Evolutionary conservation across 2,329 filamentous ascomycete genomes (phyloP).

Genomic region (Myriosclerotinia curreyana): DNA sequence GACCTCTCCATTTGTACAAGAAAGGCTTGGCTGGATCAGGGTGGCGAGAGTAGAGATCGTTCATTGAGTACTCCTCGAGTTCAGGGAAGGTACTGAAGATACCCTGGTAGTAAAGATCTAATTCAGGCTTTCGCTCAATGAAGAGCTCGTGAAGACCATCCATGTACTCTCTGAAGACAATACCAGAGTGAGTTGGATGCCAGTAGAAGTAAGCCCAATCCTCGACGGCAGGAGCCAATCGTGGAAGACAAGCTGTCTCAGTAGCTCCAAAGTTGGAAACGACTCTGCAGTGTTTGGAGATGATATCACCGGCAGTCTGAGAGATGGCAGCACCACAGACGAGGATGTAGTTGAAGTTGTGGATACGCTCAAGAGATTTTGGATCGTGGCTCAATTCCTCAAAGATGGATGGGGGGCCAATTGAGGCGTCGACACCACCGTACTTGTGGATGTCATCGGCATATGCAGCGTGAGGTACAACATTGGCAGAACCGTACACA

Average conservation of each 20-base stretch:
- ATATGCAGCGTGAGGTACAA: slow-evolving; percentile 31
- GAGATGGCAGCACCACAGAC: slow-evolving; percentile 32
- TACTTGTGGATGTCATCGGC: slow-evolving; percentile 33
- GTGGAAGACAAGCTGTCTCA: slow-evolving; percentile 28
- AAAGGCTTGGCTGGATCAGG: slow-evolving; percentile 26
- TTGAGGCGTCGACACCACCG: slow-evolving; percentile 30
- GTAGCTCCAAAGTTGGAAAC: slow-evolving; percentile 31
- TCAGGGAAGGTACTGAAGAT: slow-evolving; percentile 28
- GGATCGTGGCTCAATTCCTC: slow-evolving; percentile 29
- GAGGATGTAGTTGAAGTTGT: slow-evolving; percentile 28
- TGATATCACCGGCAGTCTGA: slow-evolving; percentile 24
- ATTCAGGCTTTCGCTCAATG: slow-evolving; percentile 22
- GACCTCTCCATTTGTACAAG: slow-evolving; percentile 25
- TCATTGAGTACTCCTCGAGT: slow-evolving; percentile 26
- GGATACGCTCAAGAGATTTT: slow-evolving; percentile 28
- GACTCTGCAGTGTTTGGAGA: slow-evolving; percentile 27
- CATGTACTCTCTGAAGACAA: slow-evolving; percentile 22
- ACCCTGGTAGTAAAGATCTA: slow-evolving; percentile 26
- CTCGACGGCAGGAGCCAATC: slow-evolving; percentile 24
- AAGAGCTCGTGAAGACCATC: slow-evolving; percentile 27
- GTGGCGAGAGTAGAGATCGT: slow-evolving; percentile 26
- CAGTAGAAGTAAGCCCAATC: slow-evolving; percentile 35
- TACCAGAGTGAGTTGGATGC: slow-evolving; percentile 27
- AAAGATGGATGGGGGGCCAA: slow-evolving; percentile 29
- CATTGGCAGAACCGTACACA: slow-evolving; percentile 29